Base-by-base conservation (phyloP, 2,329 filamentous ascomycete genomes). In the Phoma sp. region DNA sequence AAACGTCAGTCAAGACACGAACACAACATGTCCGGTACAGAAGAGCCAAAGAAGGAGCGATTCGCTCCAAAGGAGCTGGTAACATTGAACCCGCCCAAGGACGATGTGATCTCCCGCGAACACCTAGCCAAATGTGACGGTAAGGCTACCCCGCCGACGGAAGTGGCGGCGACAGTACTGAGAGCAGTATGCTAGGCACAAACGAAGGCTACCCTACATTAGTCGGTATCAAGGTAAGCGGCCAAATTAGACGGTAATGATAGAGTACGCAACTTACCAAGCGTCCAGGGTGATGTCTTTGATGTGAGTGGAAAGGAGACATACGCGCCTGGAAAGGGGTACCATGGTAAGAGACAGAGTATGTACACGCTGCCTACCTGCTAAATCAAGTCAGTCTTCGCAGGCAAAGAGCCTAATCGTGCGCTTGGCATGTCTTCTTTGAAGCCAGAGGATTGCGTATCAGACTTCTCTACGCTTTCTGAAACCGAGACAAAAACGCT, bases 381-480 rank as follows among this genome's bases (percentile, higher is more conserved):
- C 43, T 53, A 6, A 48, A 18, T 7, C 1, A 3, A 47, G 14
- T 9, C 12, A 99, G 95, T 97, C 17, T 99, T 99, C 72, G 90
- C 92, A 2, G 95, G 95, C 57, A 96, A 96, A 72, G 96, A 99
- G 70, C 90, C 95, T 21, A 98, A 95, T n/a, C 87, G 92, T 57
- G 95, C 92, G 6, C 84, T 99, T 2, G 95, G 87, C 10, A 88
- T 87, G 74, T 95, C 92, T 1, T 96, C 92, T 7, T 87, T 93
- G 42, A 96, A 96, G 74, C 76, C 83, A 5, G 91, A 95, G 67
- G 93, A 98, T 64, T 93, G 91, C 61, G 57, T 68, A 33, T 80
- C 95, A 2, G 89, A 97, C 43, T 98, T 91, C 90, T 81, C 88
- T 53, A 90, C 92, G 68, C 80, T 99, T 45, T 81, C 83, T 12